Base-by-base conservation (phyloP, 495 filamentous ascomycete species). In the Penicillium coprophilum region DNA sequence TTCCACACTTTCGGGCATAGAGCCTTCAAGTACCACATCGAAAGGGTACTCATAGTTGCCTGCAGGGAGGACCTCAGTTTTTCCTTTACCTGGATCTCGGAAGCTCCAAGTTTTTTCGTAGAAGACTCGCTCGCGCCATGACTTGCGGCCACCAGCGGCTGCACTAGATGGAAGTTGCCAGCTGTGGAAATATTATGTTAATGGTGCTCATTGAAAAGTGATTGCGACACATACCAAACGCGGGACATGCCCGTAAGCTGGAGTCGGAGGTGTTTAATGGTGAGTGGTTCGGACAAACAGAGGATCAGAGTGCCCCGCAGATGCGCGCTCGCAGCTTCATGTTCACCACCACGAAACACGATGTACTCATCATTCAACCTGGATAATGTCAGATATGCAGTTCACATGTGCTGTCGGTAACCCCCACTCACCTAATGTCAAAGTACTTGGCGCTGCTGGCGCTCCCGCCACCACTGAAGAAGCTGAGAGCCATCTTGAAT, bases 11-110 rank as follows among this genome's bases (percentile, higher is more conserved):
- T 98, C 93, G 5, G 89, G 80, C 68, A 85, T 84, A 51, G 84
- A 78, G 24, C 91, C 90, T 15, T 89, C 82, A 13, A 97, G 74
- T 47, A 87, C 74, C 56, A 91, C 73, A 61, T 94, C 85, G 70
- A 97, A 97, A 1, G 88, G 87, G 75, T 88, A 97, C 69, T 96
- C 92, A 69, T 97, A 92, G 65, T 93, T 91, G 46, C 89, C 91
- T 4, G 87, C 79, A 6, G 80, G 77, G 30, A 96, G 72, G 9
- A 82, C 82, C 61, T 86, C 83, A 30, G 86, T 78, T 56, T 73
- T 81, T 52, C 72, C 73, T 60, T 75, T 83, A 56, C 68, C 71
- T 15, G 72, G 69, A 40, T 77, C 79, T 44, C 65, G 68, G 63
- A 86, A 84, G 57, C 61, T 67, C 80, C 80, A 85, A 7, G 75